These are phyloP conservation scores for Tribonema minus DNA, from an alignment of 108 stramenopile species.

Conservation along the genomic window DNA sequence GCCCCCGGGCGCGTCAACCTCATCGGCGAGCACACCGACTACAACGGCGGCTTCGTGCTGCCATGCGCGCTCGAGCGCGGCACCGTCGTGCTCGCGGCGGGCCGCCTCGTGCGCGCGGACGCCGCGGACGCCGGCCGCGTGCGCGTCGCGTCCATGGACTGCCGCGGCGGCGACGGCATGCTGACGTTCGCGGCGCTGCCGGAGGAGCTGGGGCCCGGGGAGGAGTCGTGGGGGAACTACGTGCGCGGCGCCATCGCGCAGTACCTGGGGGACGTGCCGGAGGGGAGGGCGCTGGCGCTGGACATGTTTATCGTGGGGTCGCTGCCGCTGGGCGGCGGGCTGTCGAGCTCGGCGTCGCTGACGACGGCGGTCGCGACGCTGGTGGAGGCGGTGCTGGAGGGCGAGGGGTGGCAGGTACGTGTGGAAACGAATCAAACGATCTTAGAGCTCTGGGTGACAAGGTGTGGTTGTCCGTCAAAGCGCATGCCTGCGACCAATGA, in stretches of 20 bases:
- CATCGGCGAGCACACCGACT: conserved; percentile 92
- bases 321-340: conserved; percentile 83
- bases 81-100: conserved; percentile 43
- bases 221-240: conserved; percentile 76
- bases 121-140: too few relatives aligned
- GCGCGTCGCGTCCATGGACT: too few relatives aligned
- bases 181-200: too few relatives aligned
- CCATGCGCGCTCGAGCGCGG: conserved; percentile 68
- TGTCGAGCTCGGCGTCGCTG: conserved; percentile 50
- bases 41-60: conserved; percentile 87
- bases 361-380: conserved; percentile 49
- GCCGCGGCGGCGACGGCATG: too few relatives aligned
- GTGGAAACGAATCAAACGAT: too few relatives aligned
- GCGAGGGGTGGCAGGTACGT: too few relatives aligned
- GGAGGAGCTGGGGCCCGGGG: conserved; percentile 59
- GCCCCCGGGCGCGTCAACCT: conserved; percentile 62
- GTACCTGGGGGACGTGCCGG: conserved; percentile 67
- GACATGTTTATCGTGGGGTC: conserved; percentile 66
- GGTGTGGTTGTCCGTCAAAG: too few relatives aligned
- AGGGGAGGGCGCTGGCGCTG: conserved; percentile 28
- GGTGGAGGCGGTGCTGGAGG: conserved; percentile 37
- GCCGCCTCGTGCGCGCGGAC: neutral
- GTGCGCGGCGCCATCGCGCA: conserved; percentile 78
- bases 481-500: too few relatives aligned
- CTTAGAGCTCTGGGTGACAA: too few relatives aligned